Percentiles rank a stretch among this genome's conserved stretches.
Evolutionary conservation across 805 yeast species (phyloP).

Genomic region (Wickerhamomyces bisporus): DNA sequence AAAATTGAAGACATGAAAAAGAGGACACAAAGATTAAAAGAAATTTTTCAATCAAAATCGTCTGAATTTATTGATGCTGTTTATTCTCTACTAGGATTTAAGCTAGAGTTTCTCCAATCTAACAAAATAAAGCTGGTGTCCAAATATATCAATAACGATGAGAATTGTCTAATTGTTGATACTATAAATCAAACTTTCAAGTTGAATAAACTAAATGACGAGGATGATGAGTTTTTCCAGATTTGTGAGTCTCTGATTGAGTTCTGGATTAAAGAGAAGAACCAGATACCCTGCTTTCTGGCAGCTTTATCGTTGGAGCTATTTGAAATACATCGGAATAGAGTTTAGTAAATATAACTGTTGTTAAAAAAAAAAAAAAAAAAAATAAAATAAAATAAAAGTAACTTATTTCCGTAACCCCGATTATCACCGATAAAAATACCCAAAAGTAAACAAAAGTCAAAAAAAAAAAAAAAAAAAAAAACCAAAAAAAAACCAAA

Average conservation of each 20-base stretch:
- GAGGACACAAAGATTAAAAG: slow-evolving; percentile 44
- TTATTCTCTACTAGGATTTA: slow-evolving; percentile 64
- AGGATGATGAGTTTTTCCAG: slow-evolving; percentile 22
- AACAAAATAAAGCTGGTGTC: slow-evolving; percentile 50
- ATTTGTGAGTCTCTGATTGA: slow-evolving; percentile 48
- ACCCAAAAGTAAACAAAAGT: too few relatives aligned
- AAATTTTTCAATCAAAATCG: slow-evolving; percentile 62
- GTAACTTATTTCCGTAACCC: too few relatives aligned
- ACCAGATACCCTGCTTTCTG: slow-evolving; percentile 71
- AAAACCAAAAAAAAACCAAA: too few relatives aligned
- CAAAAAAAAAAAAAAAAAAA: too few relatives aligned
- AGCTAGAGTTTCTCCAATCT: slow-evolving; percentile 59
- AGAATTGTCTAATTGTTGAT: slow-evolving; percentile 52
- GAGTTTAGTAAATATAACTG: too few relatives aligned
- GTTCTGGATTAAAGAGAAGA: slow-evolving; percentile 63
- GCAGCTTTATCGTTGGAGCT: slow-evolving; percentile 68
- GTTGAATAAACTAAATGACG: slow-evolving; percentile 36
- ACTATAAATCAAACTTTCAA: slow-evolving; percentile 48
- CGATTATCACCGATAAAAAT: too few relatives aligned
- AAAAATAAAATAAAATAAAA: too few relatives aligned
- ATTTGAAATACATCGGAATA: slow-evolving; percentile 34
- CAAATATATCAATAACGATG: slow-evolving; percentile 34
- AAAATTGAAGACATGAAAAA: slow-evolving; percentile 48
- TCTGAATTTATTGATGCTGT: slow-evolving; percentile 65
- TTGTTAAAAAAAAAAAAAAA: too few relatives aligned